Base-by-base conservation (phyloP, 768 basidiomycete genomes). In the Trametes cinnabarina region DNA sequence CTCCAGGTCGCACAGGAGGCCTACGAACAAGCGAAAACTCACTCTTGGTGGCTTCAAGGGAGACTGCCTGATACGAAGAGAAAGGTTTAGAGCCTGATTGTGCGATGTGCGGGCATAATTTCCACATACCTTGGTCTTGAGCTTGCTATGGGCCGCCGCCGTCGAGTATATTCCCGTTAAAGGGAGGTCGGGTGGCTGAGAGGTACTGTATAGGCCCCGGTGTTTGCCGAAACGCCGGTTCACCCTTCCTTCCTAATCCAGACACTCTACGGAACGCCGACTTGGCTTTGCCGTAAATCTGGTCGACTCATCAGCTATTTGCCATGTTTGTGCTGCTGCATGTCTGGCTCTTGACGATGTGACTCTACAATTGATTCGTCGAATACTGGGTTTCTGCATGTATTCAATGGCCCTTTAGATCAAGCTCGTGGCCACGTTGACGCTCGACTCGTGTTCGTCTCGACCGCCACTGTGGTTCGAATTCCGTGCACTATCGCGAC, bases 111-210 rank as follows among this genome's bases (percentile, higher is more conserved):
- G 40, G 34, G 50, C 68, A 69, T 58, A 65, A 55, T 54, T 56
- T 56, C 65, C 40, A 53, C 68, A 55, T 64, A 70, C 69, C 68
- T 68, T 67, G 66, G 61, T 70, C 69, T 71, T 72, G 71, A 69
- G 60, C 67, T 68, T 69, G 68, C 69, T 66, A 64, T 65, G 64
- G 68, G 64, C 71, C 67, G 61, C 67, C 60, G 55, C 47, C 57
- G 64, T 63, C 65, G 66, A 65, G 64, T 67, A 60, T 58, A 58
- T 59, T 60, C 43, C 62, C 57, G 32, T 47, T 61, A 61, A 44
- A 53, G 50, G 60, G 28, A 50, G 60, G 26, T 4, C 34, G 57
- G 65, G 71, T 73, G 71, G 71, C 71, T 73, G 63, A 55, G 51
- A 60, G 60, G 63, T 58, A 64, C 69, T 73, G 56, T 60, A 65